A percentile compares a stretch with the other conserved stretches of the same genome.
Conservation (phyloP, 2,329 filamentous ascomycete genomes). For the Fusarium sp. region DNA sequence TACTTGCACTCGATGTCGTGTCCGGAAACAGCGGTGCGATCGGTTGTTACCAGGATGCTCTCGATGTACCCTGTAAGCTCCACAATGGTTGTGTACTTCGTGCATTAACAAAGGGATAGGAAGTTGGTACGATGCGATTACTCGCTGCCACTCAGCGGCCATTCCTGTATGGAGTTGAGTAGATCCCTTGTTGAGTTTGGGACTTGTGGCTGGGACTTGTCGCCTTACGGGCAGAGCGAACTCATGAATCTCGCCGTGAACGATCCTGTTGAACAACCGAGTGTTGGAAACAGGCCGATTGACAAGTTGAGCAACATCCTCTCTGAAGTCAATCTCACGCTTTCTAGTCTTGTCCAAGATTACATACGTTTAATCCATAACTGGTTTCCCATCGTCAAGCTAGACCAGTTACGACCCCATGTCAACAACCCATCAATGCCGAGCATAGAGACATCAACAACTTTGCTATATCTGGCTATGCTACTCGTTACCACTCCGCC, state of each 20-base stretch:
- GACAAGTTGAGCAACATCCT: background rate
- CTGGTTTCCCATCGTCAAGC: background rate
- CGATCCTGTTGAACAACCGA: background rate
- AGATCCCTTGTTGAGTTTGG: background rate
- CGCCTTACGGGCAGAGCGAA: background rate
- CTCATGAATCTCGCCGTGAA: background rate
- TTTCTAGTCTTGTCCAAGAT: background rate
- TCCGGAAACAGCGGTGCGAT: constrained; percentile 9
- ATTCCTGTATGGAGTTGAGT: background rate
- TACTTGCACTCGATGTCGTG: background rate
- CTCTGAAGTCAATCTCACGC: background rate
- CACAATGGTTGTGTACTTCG: background rate
- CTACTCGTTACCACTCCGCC: background rate
- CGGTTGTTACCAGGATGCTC: background rate
- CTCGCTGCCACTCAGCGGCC: background rate
- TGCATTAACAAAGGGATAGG: background rate
- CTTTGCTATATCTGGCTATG: background rate
- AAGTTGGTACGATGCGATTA: background rate
- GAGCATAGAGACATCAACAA: background rate
- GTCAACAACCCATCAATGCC: too few relatives aligned
- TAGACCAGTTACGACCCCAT: background rate
- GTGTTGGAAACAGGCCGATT: background rate
- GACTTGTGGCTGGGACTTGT: background rate
- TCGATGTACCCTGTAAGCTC: background rate
- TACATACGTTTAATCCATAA: background rate